Evolutionary conservation across 495 filamentous ascomycete species (phyloP).

Genomic region (Podospora tetraspora): DNA sequence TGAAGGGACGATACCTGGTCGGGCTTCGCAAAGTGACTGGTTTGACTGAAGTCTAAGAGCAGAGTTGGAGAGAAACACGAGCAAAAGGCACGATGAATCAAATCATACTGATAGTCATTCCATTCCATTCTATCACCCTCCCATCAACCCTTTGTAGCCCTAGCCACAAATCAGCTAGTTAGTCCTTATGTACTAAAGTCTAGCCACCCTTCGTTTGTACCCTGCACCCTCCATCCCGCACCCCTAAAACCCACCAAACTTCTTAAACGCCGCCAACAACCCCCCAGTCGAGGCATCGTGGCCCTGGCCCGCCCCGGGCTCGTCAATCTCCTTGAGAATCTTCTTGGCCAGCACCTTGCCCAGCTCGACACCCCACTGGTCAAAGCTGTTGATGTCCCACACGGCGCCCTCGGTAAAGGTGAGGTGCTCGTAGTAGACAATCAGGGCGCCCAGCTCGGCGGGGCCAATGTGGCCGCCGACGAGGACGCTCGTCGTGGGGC

Average conservation of each 20-base stretch:
- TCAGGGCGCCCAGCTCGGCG: conserved; percentile 85
- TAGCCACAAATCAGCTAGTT: neutral
- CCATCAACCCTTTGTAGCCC: neutral
- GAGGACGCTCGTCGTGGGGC: conserved; percentile 90
- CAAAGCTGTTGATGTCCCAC: conserved; percentile 99
- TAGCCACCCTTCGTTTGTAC: neutral
- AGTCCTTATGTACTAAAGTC: neutral
- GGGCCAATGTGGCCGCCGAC: conserved; percentile 88
- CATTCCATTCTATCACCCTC: neutral
- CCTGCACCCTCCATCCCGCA: neutral
- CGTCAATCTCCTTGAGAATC: conserved; percentile 74
- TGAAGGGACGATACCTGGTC: too few relatives aligned
- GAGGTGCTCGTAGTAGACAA: conserved; percentile 97
- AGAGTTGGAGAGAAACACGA: too few relatives aligned
- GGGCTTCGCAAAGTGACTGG: too few relatives aligned
- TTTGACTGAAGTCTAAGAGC: too few relatives aligned
- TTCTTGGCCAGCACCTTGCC: conserved; percentile 95
- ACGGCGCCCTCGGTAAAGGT: conserved; percentile 96
- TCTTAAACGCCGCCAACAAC: conserved; percentile 76
- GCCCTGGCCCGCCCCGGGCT: conserved; percentile 55
- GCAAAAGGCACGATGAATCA: neutral
- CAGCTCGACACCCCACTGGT: conserved; percentile 98
- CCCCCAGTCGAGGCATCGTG: conserved; percentile 88
- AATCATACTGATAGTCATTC: neutral
- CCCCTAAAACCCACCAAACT: conserved; percentile 29